phyloP scores from a whole-genome alignment of 345 rosid genomes.

The Lepidium africanum region DNA sequence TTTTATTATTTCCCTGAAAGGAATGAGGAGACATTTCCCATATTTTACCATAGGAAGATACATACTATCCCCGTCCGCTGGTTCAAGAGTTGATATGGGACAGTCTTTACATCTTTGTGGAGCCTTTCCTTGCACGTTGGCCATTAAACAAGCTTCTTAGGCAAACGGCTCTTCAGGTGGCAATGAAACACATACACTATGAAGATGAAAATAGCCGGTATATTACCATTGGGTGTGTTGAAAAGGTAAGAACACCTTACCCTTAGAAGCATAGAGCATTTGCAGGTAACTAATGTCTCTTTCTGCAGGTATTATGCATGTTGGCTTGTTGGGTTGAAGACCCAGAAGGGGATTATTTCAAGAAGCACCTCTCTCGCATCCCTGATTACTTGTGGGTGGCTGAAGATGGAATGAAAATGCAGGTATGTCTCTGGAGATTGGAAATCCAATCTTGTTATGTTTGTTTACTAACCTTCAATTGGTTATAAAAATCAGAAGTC shows the following conservation, averaged over 20 bases:
- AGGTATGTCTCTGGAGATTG: constrained; percentile 16
- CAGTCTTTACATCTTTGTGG: constrained; percentile 23
- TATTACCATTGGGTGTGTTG: constrained; percentile 37
- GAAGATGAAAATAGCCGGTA: constrained; percentile 43
- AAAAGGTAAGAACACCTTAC: constrained; percentile 22
- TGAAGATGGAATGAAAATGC: constrained; percentile 65
- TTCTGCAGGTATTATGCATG: constrained; percentile 35
- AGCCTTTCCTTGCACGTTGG: constrained; percentile 39
- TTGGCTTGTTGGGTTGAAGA: constrained; percentile 72
- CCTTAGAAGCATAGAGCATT: background rate
- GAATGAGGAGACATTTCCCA: background rate
- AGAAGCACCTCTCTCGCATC: constrained; percentile 50
- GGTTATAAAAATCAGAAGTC: background rate
- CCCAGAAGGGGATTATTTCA: constrained; percentile 43
- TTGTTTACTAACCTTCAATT: background rate
- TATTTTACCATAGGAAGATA: constrained; percentile 29
- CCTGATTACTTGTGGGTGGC: constrained; percentile 56
- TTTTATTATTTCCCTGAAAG: background rate
- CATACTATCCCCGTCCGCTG: constrained; percentile 34
- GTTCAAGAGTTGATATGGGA: constrained; percentile 40
- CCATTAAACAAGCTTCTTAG: constrained; percentile 35
- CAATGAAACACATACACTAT: constrained; percentile 36
- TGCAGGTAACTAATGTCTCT: background rate
- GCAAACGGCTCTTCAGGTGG: constrained; percentile 28
- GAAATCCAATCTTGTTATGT: background rate